Percentiles rank a stretch among this genome's conserved stretches.
phyloP scores from a whole-genome alignment of 2,329 filamentous ascomycete species.

The Beauveria bassiana region DNA sequence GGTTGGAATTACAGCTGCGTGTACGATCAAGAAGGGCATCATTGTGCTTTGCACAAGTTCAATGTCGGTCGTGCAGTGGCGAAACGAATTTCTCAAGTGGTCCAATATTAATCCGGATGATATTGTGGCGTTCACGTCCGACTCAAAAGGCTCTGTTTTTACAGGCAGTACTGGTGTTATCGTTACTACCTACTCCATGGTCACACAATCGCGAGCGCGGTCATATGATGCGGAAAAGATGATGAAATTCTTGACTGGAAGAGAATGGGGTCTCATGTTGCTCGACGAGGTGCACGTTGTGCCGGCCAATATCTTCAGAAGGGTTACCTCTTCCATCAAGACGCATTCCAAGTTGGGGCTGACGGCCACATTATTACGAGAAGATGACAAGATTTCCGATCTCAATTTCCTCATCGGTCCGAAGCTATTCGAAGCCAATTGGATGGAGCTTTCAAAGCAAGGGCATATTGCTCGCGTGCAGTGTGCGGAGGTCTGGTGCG shows the following conservation, averaged over 20 bases:
- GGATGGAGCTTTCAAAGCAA: slow-evolving; percentile 97
- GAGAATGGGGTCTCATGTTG: slow-evolving; percentile 97
- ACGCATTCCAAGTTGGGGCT: slow-evolving; percentile 92
- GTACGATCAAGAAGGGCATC: slow-evolving; percentile 93
- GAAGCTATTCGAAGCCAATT: slow-evolving; percentile 96
- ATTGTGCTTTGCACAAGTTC: slow-evolving; percentile 94
- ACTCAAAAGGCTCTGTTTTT: slow-evolving; percentile 74
- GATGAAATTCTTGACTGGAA: slow-evolving; percentile 84
- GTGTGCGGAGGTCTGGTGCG: slow-evolving; percentile 98
- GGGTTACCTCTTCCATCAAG: slow-evolving; percentile 87
- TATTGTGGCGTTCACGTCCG: slow-evolving; percentile 90
- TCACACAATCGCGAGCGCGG: slow-evolving; percentile 80
- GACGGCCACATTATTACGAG: slow-evolving; percentile 86
- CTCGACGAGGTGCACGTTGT: slow-evolving; percentile 98
- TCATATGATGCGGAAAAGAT: slow-evolving; percentile 94
- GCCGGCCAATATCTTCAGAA: slow-evolving; percentile 90
- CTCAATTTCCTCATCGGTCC: slow-evolving; percentile 96
- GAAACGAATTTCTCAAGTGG: slow-evolving; percentile 95
- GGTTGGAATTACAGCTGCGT: slow-evolving; percentile 96
- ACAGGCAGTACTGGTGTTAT: slow-evolving; percentile 89
- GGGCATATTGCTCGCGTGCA: slow-evolving; percentile 96
- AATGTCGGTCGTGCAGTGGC: slow-evolving; percentile 97
- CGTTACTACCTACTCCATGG: slow-evolving; percentile 97
- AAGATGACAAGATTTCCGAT: slow-evolving; percentile 97
- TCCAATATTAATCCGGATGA: slow-evolving; percentile 90